These are phyloP conservation scores for Trichosanthes cucumerina DNA, from an alignment of 306 rosid genomes.

Conservation along the genomic window DNA sequence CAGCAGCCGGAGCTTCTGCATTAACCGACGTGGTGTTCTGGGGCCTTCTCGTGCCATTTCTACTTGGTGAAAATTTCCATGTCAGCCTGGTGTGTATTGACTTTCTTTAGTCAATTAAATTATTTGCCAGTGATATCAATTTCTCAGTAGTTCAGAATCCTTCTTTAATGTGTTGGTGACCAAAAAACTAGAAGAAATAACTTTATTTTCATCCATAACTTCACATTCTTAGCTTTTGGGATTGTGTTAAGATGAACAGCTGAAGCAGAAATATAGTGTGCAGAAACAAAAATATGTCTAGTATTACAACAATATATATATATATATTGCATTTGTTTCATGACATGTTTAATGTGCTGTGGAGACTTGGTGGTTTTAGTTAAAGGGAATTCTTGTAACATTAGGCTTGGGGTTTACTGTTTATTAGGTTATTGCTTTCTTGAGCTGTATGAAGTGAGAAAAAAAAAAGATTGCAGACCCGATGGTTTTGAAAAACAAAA, in stretches of 20 bases:
- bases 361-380: not conserved
- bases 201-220: not conserved
- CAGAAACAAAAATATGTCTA: not conserved
- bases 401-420: not conserved
- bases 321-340: not conserved
- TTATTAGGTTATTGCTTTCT: not conserved
- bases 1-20: conserved; percentile 76
- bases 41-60: conserved; percentile 69
- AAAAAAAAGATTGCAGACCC: not conserved
- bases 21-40: conserved; percentile 76
- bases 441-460: not conserved
- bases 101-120: not conserved
- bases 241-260: not conserved
- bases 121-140: not conserved
- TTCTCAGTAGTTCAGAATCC: not conserved
- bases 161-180: not conserved
- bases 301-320: not conserved
- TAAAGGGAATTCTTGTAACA: not conserved
- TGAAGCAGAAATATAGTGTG: not conserved
- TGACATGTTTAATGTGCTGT: not conserved
- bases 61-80: conserved; percentile 38
- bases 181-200: not conserved
- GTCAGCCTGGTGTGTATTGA: conserved; percentile 45
- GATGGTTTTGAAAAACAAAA: not conserved
- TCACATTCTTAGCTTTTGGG: not conserved